Evolutionary conservation across 345 rosid species (phyloP), one percentile per base, ranked within the genome.

Genomic region (Populus pruinosa): DNA sequence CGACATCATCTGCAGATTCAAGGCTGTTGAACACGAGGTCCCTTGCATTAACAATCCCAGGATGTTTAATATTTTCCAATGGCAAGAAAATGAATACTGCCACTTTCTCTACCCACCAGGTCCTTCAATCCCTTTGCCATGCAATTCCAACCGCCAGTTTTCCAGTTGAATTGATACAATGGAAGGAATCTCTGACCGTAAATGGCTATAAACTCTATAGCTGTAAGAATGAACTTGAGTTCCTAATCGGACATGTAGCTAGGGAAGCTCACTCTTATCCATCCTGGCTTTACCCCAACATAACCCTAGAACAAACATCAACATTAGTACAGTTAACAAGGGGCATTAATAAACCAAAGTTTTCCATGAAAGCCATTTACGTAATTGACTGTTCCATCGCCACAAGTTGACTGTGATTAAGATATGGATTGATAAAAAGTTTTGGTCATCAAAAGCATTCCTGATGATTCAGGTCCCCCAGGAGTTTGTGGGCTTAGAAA

Each of bases 251-350:
- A 79, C 89, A 88, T 87, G 83, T 88, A 89, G 86, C 88, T 87
- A 2, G 92, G 90, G 77, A 89, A 89, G 87, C 92, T 89, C 33
- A 89, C 70, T 79, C 94, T 82, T 41, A 92, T 83, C 91, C 92
- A 86, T 49, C 92, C 92, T 2, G 90, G 92, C 74, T 90, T 90
- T n/a, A 56, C 77, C 31, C 88, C 91, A 6, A 1, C 5, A 12
- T 80, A 91, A 5, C 89, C 92, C 90, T 36, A 36, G 6, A 36
- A 36, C 39, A 36, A 36, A 36, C 39, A 36, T 36, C 39, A 6
- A 5, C 39, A 36, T 36, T 36, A 36, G 39, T 36, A 36, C 35
- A 33, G 5, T 33, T 33, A 36, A 36, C 39, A 36, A 36, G 7
- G 39, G 39, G 5, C 8, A 18, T 17, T 5, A 5, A 5, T 1